phyloP scores from a whole-genome alignment of 495 filamentous ascomycete genomes.

The Polyplosphaeria fusca region DNA sequence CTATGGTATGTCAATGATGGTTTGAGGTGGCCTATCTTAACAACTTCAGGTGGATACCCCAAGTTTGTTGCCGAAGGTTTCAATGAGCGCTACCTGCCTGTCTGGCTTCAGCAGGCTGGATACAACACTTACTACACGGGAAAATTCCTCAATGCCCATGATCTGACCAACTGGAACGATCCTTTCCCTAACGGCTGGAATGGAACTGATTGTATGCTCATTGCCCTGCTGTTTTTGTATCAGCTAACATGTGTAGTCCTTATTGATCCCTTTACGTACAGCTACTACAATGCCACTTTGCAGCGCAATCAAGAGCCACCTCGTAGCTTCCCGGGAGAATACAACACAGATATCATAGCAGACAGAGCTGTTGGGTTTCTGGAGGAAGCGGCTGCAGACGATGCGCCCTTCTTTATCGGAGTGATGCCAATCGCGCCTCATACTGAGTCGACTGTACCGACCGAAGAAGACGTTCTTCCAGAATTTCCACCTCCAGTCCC shows the following conservation, averaged over 20 bases:
- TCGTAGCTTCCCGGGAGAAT: neutral
- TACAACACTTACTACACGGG: conserved; percentile 6
- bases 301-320: neutral
- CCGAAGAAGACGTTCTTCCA: neutral
- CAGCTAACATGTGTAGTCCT: too few relatives aligned
- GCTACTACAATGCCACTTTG: neutral
- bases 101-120: neutral
- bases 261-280: neutral
- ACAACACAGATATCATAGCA: neutral
- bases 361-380: neutral
- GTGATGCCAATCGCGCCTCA: neutral
- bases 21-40: neutral
- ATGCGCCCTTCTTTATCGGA: neutral
- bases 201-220: neutral
- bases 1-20: neutral
- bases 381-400: neutral
- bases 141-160: neutral
- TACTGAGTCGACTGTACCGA: neutral
- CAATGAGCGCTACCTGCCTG: neutral
- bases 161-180: neutral
- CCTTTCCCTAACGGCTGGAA: neutral
- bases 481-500: neutral
- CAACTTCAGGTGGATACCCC: neutral
- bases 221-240: neutral
- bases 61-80: neutral